Percentiles rank a stretch among this genome's conserved stretches.
Conservation (phyloP, 208 protist species). For the Acanthamoeba lenticulata region DNA sequence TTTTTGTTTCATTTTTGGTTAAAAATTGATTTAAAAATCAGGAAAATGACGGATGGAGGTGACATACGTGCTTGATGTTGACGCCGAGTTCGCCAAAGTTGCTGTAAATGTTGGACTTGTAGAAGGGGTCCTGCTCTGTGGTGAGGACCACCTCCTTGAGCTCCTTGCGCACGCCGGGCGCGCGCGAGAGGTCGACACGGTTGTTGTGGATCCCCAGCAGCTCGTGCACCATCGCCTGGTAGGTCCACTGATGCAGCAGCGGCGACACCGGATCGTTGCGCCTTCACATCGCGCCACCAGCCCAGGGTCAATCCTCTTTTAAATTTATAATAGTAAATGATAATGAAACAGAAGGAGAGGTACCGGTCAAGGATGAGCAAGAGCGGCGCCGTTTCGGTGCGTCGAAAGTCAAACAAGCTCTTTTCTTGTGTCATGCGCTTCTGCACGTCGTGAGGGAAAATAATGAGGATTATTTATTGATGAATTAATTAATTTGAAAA, state of each 20-base stretch:
- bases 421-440: conserved; percentile 55
- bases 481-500: not conserved
- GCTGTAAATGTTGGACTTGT: conserved; percentile 93
- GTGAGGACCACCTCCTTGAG: conserved; percentile 84
- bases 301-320: not conserved
- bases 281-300: not conserved
- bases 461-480: not conserved
- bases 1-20: too few species aligned
- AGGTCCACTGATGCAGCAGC: conserved; percentile 98
- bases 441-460: not conserved
- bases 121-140: conserved; percentile 95
- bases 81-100: conserved; percentile 98
- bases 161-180: conserved; percentile 32
- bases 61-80: conserved; percentile 89
- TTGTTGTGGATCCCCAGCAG: conserved; percentile 95
- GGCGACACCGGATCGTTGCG: conserved; percentile 96
- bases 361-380: conserved; percentile 87
- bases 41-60: not conserved
- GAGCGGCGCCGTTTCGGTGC: conserved; percentile 79
- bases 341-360: not conserved
- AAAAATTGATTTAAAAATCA: not conserved
- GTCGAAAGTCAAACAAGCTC: conserved; percentile 66
- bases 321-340: too few species aligned
- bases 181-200: conserved; percentile 80
- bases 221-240: conserved; percentile 99